Percentiles rank a stretch among this genome's conserved stretches.
Conservation (phyloP, 176 grass and related monocot genomes). For the Eremochloa ophiuroides region DNA sequence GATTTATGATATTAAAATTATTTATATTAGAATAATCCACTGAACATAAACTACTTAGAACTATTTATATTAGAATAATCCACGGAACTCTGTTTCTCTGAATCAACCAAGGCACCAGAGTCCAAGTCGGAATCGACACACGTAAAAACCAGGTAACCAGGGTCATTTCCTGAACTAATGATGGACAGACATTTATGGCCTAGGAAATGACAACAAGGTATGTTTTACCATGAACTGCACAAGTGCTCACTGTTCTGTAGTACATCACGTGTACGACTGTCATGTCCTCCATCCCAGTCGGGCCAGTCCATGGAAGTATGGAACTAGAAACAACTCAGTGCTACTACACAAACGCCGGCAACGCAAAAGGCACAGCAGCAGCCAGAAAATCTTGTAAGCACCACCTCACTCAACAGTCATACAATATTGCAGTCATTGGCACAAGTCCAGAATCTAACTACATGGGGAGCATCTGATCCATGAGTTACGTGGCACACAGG, state of each 20-base stretch:
- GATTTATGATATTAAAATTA: neutral
- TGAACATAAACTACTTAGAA: neutral
- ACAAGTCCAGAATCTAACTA: neutral
- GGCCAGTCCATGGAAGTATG: too few species aligned
- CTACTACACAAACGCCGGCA: neutral
- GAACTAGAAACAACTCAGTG: constrained; percentile 14
- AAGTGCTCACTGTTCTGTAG: too few species aligned
- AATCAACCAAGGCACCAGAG: neutral
- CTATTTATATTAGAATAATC: constrained; percentile 13
- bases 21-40: constrained; percentile 9
- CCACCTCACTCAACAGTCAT: neutral
- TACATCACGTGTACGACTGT: too few species aligned
- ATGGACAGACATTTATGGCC: neutral
- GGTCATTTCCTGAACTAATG: neutral
- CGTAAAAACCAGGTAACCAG: neutral
- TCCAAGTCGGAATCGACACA: neutral
- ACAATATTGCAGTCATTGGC: neutral
- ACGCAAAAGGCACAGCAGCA: neutral
- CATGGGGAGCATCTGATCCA: neutral
- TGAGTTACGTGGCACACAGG: neutral
- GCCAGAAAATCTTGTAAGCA: neutral
- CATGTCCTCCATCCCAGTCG: neutral
- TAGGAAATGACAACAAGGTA: neutral
- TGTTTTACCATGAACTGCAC: neutral
- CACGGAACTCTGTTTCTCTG: neutral